Evolutionary conservation across 2,329 filamentous ascomycete genomes (phyloP).

Genomic region (Curvularia sp.): DNA sequence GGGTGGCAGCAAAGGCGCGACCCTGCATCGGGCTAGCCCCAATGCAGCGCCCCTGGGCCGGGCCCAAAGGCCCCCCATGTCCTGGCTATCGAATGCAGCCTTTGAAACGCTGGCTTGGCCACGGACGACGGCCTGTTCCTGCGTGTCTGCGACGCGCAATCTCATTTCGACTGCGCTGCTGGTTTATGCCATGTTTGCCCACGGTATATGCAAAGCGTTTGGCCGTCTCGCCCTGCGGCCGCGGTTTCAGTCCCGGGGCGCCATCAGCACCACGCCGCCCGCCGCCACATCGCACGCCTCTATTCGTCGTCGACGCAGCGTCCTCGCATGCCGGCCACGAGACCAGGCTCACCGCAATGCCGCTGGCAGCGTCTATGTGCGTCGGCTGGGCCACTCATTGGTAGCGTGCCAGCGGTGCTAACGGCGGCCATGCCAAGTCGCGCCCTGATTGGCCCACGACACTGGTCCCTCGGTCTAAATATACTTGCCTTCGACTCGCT

Average conservation of each 20-base stretch:
- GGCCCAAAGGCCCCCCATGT: slow-evolving; percentile 13
- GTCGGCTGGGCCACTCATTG: slow-evolving; percentile 30
- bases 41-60: slow-evolving; percentile 9
- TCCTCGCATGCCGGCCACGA: background rate
- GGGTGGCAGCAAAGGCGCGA: slow-evolving; percentile 25
- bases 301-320: background rate
- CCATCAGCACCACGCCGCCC: no score
- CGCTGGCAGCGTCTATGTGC: slow-evolving; percentile 34
- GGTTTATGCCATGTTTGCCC: background rate
- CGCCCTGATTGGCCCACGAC: slow-evolving; percentile 23
- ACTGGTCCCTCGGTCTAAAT: slow-evolving; percentile 23
- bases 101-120: slow-evolving; percentile 33
- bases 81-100: slow-evolving; percentile 5
- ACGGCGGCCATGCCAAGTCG: slow-evolving; percentile 34
- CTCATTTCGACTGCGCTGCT: background rate
- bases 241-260: background rate
- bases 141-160: slow-evolving; percentile 16
- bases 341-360: slow-evolving; percentile 38
- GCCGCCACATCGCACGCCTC: no score
- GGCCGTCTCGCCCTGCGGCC: background rate
- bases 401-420: slow-evolving; percentile 23
- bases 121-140: slow-evolving; percentile 26
- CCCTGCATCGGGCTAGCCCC: slow-evolving; percentile 24
- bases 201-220: slow-evolving; percentile 15
- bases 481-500: slow-evolving; percentile 12